Evolutionary conservation across 495 filamentous ascomycete species (phyloP), one percentile per base, ranked within the genome.

Genomic region (Tetracladium marchalianum): DNA sequence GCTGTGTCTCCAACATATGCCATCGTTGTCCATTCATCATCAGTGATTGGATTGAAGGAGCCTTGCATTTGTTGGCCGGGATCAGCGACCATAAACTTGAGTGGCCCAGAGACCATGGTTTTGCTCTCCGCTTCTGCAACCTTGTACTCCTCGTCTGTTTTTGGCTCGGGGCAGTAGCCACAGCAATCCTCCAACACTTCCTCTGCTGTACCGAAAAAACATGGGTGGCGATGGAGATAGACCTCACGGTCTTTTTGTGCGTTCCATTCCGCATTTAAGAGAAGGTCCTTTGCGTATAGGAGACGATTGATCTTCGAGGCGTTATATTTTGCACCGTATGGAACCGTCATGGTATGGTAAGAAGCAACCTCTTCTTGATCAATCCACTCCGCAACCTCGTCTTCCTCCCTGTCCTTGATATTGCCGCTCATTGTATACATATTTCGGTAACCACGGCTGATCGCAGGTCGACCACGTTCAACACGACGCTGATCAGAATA

Each of bases 251-350:
- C 76, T 13, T 85, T 76, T 0, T 69, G 69, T 51, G 80, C 75
- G 51, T 90, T 92, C 85, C 85, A 92, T 56, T 92, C 83, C 0
- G 85, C 84, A 51, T 92, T 92, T 9, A 92, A 72, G n/a, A 90
- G 68, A 11, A 89, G 59, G 56, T 92, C 86, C 49, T 82, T 81
- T 3, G 81, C 84, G 60, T 85, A 89, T 31, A 87, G 72, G 0
- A 88, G 65, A 52, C 82, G 85, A 57, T 89, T 84, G 43, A 89
- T 87, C 56, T 76, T 84, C 43, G 73, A 75, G 7, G 84, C 81
- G 44, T 83, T 67, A 56, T 80, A 86, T 45, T 69, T 80, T 4
- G 59, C 57, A 8, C 86, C 86, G 43, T 92, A 92, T 0, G 86
- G 86, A 40, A 90, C 74, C 27, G 75, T 81, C 58, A 88, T 85